A percentile compares a stretch with the other conserved stretches of the same genome.
Conservation (phyloP, 2,329 filamentous ascomycete species). For the Sporothrix pallida region DNA sequence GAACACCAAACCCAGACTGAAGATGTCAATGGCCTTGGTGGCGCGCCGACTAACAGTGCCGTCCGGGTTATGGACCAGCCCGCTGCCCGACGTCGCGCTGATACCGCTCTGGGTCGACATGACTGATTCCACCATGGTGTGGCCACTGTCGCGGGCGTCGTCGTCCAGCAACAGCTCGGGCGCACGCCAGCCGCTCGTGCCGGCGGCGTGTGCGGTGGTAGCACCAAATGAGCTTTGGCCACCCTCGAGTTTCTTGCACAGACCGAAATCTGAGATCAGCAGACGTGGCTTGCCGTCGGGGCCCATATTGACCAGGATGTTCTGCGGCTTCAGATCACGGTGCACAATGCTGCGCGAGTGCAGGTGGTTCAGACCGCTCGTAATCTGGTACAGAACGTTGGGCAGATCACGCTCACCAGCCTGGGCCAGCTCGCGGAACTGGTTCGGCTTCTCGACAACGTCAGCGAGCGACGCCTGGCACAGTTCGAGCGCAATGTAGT, state of each 20-base stretch:
- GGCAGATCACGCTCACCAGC: slow-evolving; percentile 78
- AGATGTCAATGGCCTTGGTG: slow-evolving; percentile 95
- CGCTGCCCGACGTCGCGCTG: slow-evolving; percentile 45
- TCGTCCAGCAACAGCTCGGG: slow-evolving; percentile 89
- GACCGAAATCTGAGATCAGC: slow-evolving; percentile 94
- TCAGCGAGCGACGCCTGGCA: slow-evolving; percentile 94
- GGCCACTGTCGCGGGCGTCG: slow-evolving; percentile 60
- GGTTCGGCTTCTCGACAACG: slow-evolving; percentile 76
- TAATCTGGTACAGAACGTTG: slow-evolving; percentile 84
- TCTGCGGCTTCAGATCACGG: slow-evolving; percentile 95
- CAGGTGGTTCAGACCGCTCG: slow-evolving; percentile 84
- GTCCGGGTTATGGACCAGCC: slow-evolving; percentile 49
- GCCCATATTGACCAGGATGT: slow-evolving; percentile 83
- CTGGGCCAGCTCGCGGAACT: slow-evolving; percentile 71
- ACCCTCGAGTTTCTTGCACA: slow-evolving; percentile 95
- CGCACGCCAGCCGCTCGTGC: slow-evolving; percentile 94
- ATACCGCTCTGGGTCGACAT: slow-evolving; percentile 57
- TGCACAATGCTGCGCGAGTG: slow-evolving; percentile 95
- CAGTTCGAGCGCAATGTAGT: slow-evolving; percentile 94
- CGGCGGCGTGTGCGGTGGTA: slow-evolving; percentile 89
- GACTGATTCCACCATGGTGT: slow-evolving; percentile 56
- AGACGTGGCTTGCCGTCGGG: slow-evolving; percentile 76
- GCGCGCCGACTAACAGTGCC: slow-evolving; percentile 74
- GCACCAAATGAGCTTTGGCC: slow-evolving; percentile 94
- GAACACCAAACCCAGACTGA: slow-evolving; percentile 96